Percentiles rank a stretch among this genome's conserved stretches.
phyloP scores from a whole-genome alignment of 2,329 filamentous ascomycete species.

The Clonostachys solani region DNA sequence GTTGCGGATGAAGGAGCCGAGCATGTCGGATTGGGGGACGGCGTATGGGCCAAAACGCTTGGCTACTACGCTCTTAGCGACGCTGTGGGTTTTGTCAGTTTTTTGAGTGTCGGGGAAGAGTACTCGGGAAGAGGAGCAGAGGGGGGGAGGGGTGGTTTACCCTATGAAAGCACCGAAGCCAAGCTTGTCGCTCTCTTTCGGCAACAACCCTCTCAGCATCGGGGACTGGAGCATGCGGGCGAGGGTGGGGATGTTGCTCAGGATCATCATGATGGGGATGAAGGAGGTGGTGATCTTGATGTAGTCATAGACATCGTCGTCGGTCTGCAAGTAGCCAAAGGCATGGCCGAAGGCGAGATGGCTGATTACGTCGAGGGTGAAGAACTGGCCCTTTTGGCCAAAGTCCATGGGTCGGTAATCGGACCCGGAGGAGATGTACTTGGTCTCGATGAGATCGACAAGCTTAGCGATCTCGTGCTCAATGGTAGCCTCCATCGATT shows the following conservation, averaged over 20 bases:
- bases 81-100: neutral
- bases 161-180: slow-evolving; percentile 32
- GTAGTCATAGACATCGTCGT: slow-evolving; percentile 43
- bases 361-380: slow-evolving; percentile 53
- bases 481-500: slow-evolving; percentile 40
- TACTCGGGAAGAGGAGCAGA: neutral
- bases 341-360: slow-evolving; percentile 45
- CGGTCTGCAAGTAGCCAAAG: slow-evolving; percentile 41
- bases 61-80: slow-evolving; percentile 8
- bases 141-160: slow-evolving; percentile 5
- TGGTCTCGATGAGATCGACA: slow-evolving; percentile 39
- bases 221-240: slow-evolving; percentile 34
- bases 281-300: slow-evolving; percentile 36
- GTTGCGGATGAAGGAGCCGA: slow-evolving; percentile 33
- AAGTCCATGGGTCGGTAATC: slow-evolving; percentile 41
- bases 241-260: slow-evolving; percentile 35
- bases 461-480: slow-evolving; percentile 40
- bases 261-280: slow-evolving; percentile 36
- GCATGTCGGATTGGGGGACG: slow-evolving; percentile 25
- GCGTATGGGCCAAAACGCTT: slow-evolving; percentile 14
- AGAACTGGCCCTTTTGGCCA: slow-evolving; percentile 46
- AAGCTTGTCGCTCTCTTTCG: slow-evolving; percentile 29
- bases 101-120: neutral
- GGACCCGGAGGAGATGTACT: slow-evolving; percentile 29
- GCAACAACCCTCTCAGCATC: slow-evolving; percentile 32